Evolutionary conservation across 2,329 filamentous ascomycete genomes (phyloP), one percentile per base, ranked within the genome.

Genomic region (Beauveria sp.): DNA sequence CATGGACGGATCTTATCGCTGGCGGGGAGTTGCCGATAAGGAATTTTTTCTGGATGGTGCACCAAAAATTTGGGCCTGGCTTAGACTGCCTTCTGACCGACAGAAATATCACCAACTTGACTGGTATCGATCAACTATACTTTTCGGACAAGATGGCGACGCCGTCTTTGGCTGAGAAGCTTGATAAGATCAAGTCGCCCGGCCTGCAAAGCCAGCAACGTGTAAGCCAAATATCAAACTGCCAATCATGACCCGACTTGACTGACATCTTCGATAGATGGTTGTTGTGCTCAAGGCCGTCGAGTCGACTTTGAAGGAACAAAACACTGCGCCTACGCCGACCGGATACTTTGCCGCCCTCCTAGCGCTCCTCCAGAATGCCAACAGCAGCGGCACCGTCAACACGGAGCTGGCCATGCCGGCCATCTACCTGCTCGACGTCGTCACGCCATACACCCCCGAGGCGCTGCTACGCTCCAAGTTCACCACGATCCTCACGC

Each of bases 331-430:
- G 62, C 83, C 88, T 63, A 93, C 91, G 1, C 84, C 95, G 26
- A 97, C 95, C 18, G 91, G 89, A 64, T 99, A 98, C 77, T 97
- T 98, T 72, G 93, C 93, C 18, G 93, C 95, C n/a, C 85, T 99
- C 5, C 83, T 99, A 51, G 91, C 93, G 43, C 83, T 99, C 3
- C 84, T 99, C 3, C 85, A 86, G 69, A 90, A 96, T 76, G 88
- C 91, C 31, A 83, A 89, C 60, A 85, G 82, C 45, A 80, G 76
- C 66, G 88, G 86, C 57, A 85, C 86, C 60, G 80, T 89, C 61
- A 93, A 93, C 72, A 90, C 90, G 73, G 91, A 96, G 66, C 80
- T 96, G 64, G 89, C 90, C 38, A 87, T 89, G 24, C 90, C 93
- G 3, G 89, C 96, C 66, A 89, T 99, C 68, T 99, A 99, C 76